Evolutionary conservation across 73 alveolate species (phyloP), one percentile per base, ranked within the genome.

Genomic region (Loxodes magnus): DNA sequence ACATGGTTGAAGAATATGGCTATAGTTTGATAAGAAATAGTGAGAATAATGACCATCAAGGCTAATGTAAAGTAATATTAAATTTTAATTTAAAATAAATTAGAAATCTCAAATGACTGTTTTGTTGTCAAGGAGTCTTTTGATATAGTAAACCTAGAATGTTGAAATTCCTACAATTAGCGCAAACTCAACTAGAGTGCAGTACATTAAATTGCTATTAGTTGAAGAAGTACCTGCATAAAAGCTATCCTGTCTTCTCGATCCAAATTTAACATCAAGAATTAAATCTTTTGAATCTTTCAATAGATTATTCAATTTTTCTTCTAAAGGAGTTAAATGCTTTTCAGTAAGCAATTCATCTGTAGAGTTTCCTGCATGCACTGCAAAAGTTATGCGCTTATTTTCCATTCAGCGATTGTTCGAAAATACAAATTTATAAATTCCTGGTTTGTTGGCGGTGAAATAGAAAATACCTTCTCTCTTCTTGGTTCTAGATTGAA

Each of bases 121-220:
- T n/a, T 41, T 16, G 27, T 46, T 46, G 27, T 46, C 59, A 25
- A 46, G 26, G 7, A 46, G 39, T 9, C 26, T 46, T 25, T 46
- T 46, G 46, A 46, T 46, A 25, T 46, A 46, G 2, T 46, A 46
- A 46, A 19, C 39, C 59, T 46, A 41, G 43, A 37, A 46, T 5
- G 59, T 41, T n/a, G 50, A 25, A 3, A 46, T 41, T 21, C 22
- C 53, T 12, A 46, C 27, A 1, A 46, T 23, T 22, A 37, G 43
- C 9, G 27, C 14, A 19, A 37, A 25, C 2, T 46, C 59, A 10
- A 46, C 7, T 7, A 2, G 0, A 19, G 50, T 12, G 39, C 22
- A 46, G n/a, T 9, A 10, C 22, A 46, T 25, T 9, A 46, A 37
- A 46, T 46, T 46, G 9, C 52, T 46, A 19, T 46, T 46, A n/a